Conservation (phyloP, 371 early-diverging fungal genomes). For the Mucor indicus region DNA sequence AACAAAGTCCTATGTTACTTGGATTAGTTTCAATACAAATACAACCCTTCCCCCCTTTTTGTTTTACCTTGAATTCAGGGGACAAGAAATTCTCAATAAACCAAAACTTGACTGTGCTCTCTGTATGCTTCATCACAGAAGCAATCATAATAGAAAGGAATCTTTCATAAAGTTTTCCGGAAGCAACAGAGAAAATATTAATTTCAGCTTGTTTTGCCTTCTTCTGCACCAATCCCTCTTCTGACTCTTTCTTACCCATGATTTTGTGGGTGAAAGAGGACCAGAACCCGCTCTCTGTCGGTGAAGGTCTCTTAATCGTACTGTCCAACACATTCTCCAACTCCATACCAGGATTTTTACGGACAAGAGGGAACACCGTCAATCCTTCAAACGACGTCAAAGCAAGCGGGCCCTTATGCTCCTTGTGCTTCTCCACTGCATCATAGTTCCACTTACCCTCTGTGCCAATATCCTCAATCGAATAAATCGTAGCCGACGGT, state of each 20-base stretch:
- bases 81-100: constrained; percentile 96
- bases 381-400: constrained; percentile 81
- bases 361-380: constrained; percentile 73
- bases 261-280: constrained; percentile 27
- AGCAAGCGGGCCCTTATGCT: constrained; percentile 43
- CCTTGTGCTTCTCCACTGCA: constrained; percentile 7
- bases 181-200: constrained; percentile 96
- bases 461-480: constrained; percentile 64
- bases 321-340: constrained; percentile 67
- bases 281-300: constrained; percentile 48
- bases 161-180: constrained; percentile 95
- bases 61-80: constrained; percentile 81
- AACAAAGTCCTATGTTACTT: constrained; percentile 65
- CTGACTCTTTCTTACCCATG: constrained; percentile 20
- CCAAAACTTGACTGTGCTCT: constrained; percentile 93
- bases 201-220: constrained; percentile 57
- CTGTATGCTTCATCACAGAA: constrained; percentile 85
- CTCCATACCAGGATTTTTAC: constrained; percentile 81
- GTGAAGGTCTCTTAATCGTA: constrained; percentile 13
- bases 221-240: too few species aligned
- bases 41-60: too few species aligned
- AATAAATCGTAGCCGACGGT: constrained; percentile 74
- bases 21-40: too few species aligned
- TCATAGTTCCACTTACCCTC: constrained; percentile 43
- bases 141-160: constrained; percentile 95